A percentile compares a stretch with the other conserved stretches of the same genome.
These are phyloP conservation scores for Eimeria sp. DNA, from an alignment of 169 alveolate species.

Conservation along the genomic window DNA sequence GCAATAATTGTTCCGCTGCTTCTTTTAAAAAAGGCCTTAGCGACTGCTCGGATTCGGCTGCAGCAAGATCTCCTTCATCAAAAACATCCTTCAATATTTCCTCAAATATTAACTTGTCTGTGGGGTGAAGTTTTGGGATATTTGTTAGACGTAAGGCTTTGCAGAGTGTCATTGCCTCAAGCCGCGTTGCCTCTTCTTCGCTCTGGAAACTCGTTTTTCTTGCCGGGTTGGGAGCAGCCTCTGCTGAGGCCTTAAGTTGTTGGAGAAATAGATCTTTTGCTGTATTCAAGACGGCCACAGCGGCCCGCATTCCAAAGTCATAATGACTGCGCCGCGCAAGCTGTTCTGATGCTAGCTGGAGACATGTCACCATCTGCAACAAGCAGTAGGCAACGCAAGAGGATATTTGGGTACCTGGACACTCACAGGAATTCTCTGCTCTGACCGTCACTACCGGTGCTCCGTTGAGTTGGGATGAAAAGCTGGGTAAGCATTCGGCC, in stretches of 20 bases:
- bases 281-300: constrained; percentile 95
- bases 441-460: background rate
- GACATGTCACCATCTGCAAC: constrained; percentile 72
- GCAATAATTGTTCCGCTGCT: constrained; percentile 77
- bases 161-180: constrained; percentile 54
- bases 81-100: constrained; percentile 55
- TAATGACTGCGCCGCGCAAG: constrained; percentile 97
- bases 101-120: constrained; percentile 42
- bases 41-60: constrained; percentile 36
- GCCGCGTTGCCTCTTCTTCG: background rate
- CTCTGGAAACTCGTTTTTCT: background rate
- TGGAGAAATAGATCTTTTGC: constrained; percentile 92
- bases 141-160: constrained; percentile 63
- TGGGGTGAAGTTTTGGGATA: constrained; percentile 66
- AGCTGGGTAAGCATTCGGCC: background rate
- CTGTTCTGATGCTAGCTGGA: constrained; percentile 95
- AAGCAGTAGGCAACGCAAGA: background rate
- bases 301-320: constrained; percentile 97
- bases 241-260: constrained; percentile 84
- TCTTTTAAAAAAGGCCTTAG: constrained; percentile 83
- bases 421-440: background rate
- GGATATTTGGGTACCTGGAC: background rate
- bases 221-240: background rate
- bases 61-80: constrained; percentile 19
- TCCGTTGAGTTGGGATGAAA: background rate